A percentile compares a stretch with the other conserved stretches of the same genome.
Conservation (phyloP, 805 yeast species). For the Metschnikowia proteae region DNA sequence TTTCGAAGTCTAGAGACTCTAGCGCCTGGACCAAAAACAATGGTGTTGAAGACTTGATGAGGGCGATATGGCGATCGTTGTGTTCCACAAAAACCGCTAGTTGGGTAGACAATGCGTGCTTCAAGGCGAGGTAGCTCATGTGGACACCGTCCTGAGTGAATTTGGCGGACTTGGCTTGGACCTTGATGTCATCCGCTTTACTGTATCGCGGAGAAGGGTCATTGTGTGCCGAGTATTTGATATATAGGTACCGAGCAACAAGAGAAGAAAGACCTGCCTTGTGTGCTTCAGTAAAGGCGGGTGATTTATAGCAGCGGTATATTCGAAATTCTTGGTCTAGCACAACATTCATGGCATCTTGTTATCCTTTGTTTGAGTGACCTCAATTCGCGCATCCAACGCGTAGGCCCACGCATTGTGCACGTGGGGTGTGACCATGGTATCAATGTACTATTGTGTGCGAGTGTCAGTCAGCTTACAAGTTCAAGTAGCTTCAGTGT, state of each 20-base stretch:
- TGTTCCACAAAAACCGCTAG: constrained; percentile 9
- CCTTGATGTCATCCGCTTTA: constrained; percentile 9
- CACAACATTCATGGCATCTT: constrained; percentile 8
- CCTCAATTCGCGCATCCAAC: no score
- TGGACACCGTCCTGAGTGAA: not conserved
- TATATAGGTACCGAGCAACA: constrained; percentile 11
- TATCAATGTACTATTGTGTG: no score
- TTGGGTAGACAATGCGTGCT: constrained; percentile 5
- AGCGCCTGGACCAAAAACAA: constrained; percentile 10
- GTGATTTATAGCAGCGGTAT: constrained; percentile 8
- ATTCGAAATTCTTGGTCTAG: constrained; percentile 10
- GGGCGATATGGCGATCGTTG: not conserved
- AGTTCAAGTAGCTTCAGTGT: not conserved
- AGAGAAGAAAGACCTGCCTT: constrained; percentile 1
- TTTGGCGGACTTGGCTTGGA: not conserved
- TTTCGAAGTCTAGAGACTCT: constrained; percentile 10
- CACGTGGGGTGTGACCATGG: no score
- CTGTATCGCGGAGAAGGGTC: constrained; percentile 11
- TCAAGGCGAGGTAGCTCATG: constrained; percentile 6
- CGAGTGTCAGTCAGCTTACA: no score
- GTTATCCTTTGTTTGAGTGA: not conserved
- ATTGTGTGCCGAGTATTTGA: constrained; percentile 9
- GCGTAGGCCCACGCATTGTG: no score
- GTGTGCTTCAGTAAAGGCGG: constrained; percentile 7
- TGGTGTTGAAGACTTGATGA: constrained; percentile 7